Conservation (phyloP, 176 grass and related monocot species). For the Leersia perrieri region DNA sequence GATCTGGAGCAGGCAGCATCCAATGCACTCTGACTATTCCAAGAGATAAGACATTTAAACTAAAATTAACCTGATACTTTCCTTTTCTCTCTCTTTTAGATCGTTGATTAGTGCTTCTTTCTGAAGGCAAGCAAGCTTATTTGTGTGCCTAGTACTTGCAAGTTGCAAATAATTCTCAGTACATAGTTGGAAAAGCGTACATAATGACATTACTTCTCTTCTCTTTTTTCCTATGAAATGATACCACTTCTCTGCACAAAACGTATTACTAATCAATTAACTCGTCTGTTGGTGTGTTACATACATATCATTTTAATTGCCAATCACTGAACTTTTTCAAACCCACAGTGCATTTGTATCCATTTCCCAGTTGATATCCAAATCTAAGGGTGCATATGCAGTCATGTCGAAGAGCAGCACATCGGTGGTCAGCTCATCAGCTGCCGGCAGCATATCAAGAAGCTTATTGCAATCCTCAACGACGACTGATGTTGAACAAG, state of each 20-base stretch:
- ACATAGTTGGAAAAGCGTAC: too few species aligned
- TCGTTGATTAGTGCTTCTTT: not conserved
- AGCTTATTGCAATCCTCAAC: conserved; percentile 3
- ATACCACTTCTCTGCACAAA: too few species aligned
- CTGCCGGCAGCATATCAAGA: not conserved
- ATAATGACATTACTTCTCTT: too few species aligned
- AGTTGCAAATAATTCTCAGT: too few species aligned
- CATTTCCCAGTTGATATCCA: not conserved
- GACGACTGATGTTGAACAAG: not conserved
- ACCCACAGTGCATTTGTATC: not conserved
- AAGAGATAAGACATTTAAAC: not conserved
- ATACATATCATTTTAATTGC: not conserved
- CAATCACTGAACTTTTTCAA: not conserved
- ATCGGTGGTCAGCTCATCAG: not conserved
- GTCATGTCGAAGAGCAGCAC: not conserved
- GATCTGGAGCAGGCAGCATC: not conserved
- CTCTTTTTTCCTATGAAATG: too few species aligned
- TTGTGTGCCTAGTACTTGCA: too few species aligned
- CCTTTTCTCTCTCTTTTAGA: not conserved
- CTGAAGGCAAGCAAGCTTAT: not conserved
- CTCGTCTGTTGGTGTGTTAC: not conserved
- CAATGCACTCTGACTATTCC: not conserved
- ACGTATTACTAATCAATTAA: too few species aligned
- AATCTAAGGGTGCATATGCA: not conserved
- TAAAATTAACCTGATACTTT: not conserved